Percentiles rank a stretch among this genome's conserved stretches.
phyloP scores from a whole-genome alignment of 1,284 basidiomycete species.

The Coniferiporia weirii region DNA sequence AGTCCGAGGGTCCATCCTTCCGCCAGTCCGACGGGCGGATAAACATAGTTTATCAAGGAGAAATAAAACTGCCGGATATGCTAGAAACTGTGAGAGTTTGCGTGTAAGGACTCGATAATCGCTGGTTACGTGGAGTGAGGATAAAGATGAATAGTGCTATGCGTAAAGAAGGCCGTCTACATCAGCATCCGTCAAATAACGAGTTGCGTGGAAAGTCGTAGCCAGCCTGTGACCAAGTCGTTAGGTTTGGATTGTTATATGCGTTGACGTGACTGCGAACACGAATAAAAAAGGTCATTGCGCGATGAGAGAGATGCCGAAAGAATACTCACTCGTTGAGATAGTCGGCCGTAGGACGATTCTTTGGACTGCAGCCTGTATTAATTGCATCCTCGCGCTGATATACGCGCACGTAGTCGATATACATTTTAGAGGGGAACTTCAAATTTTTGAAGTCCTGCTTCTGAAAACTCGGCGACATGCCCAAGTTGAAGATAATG shows the following conservation, averaged over 20 bases:
- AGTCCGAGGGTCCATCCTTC: background rate
- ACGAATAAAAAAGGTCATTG: slow-evolving; percentile 8
- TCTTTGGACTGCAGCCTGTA: slow-evolving; percentile 35
- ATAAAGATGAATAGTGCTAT: background rate
- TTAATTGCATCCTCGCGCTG: slow-evolving; percentile 33
- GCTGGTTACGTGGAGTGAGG: too few species aligned
- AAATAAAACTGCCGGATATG: too few species aligned
- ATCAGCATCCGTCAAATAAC: slow-evolving; percentile 47
- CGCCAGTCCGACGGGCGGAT: background rate
- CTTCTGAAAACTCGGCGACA: slow-evolving; percentile 36
- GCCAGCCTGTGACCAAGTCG: slow-evolving; percentile 67
- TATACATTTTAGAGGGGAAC: slow-evolving; percentile 36
- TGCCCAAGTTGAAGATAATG: slow-evolving; percentile 40
- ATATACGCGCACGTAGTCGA: slow-evolving; percentile 43
- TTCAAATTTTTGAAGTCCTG: slow-evolving; percentile 35
- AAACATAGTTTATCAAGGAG: background rate
- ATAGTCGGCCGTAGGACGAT: slow-evolving; percentile 43
- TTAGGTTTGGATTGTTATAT: slow-evolving; percentile 68
- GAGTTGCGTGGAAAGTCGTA: slow-evolving; percentile 68
- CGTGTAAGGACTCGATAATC: too few species aligned
- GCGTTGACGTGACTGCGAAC: slow-evolving; percentile 54
- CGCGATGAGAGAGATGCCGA: background rate
- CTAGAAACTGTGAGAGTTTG: too few species aligned
- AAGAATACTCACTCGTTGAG: slow-evolving; percentile 44
- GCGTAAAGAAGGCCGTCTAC: background rate